These are phyloP conservation scores for Coemansia sp. DNA, from an alignment of 192 early-diverging fungal species.

Conservation along the genomic window DNA sequence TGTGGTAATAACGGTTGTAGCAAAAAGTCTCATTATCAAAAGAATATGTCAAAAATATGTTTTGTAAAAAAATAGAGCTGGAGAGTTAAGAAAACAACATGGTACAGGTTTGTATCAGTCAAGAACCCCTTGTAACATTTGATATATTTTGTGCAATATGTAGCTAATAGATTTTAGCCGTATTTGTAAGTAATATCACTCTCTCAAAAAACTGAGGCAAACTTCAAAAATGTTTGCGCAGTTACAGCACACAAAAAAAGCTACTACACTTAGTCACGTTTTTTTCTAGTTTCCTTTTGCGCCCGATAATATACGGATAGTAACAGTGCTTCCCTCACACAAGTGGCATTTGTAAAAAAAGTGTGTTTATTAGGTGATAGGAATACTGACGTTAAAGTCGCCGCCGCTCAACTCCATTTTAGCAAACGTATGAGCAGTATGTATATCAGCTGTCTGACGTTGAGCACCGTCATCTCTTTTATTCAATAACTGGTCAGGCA, in stretches of 20 bases:
- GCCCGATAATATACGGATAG: not conserved
- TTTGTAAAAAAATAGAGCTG: not conserved
- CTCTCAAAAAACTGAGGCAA: not conserved
- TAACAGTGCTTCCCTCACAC: not conserved
- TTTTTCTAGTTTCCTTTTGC: not conserved
- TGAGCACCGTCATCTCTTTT: not conserved
- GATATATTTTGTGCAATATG: constrained; percentile 4
- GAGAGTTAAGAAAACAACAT: not conserved
- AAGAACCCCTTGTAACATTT: not conserved
- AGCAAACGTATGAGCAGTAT: constrained; percentile 3
- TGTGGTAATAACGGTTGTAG: not conserved
- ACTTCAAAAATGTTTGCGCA: not conserved
- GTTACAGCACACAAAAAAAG: not conserved
- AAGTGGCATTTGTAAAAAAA: not conserved
- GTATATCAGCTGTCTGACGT: not conserved
- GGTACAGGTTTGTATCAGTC: not conserved
- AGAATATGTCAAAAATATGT: not conserved
- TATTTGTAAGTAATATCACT: not conserved
- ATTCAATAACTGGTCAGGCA: not conserved
- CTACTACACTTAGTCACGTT: not conserved
- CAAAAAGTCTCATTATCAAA: not conserved
- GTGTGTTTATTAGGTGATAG: constrained; percentile 16
- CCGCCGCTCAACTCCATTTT: constrained; percentile 18
- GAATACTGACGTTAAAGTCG: constrained; percentile 48
- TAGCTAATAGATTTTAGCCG: constrained; percentile 4